Percentiles rank a stretch among this genome's conserved stretches.
These are phyloP conservation scores for Arthrobotrys pseudoclavata DNA, from an alignment of 2,329 filamentous ascomycete species.

Conservation along the genomic window DNA sequence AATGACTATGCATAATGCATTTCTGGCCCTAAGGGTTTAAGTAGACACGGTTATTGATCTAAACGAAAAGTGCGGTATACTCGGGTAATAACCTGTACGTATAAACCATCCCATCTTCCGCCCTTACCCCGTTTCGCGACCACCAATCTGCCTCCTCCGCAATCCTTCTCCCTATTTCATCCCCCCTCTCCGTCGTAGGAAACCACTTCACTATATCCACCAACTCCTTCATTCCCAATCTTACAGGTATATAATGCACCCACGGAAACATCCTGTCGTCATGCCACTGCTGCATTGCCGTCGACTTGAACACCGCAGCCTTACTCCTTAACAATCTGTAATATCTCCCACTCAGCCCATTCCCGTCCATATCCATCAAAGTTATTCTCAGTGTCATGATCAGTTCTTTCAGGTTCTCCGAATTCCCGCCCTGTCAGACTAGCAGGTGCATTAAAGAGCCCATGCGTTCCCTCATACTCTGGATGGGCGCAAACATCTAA, in stretches of 20 bases:
- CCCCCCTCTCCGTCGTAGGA: slow-evolving; percentile 68
- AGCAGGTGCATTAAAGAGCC: slow-evolving; percentile 68
- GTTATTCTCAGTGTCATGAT: slow-evolving; percentile 19
- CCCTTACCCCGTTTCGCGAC: slow-evolving; percentile 71
- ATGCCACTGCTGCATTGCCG: slow-evolving; percentile 72
- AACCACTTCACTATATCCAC: slow-evolving; percentile 70
- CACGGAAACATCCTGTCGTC: slow-evolving; percentile 72
- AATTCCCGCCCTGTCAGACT: slow-evolving; percentile 65
- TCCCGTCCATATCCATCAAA: slow-evolving; percentile 72
- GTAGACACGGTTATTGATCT: not conserved
- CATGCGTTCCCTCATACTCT: slow-evolving; percentile 68
- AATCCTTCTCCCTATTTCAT: slow-evolving; percentile 69
- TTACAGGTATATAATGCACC: slow-evolving; percentile 73
- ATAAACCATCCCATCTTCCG: slow-evolving; percentile 73
- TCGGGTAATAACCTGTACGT: slow-evolving; percentile 75
- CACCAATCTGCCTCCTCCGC: slow-evolving; percentile 72
- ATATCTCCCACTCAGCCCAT: slow-evolving; percentile 71
- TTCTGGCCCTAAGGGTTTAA: not conserved
- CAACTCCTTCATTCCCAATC: slow-evolving; percentile 69
- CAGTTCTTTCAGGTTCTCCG: slow-evolving; percentile 1
- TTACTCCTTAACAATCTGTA: slow-evolving; percentile 70
- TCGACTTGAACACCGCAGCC: slow-evolving; percentile 70
- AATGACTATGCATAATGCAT: not conserved
- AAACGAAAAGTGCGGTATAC: slow-evolving; percentile 64
- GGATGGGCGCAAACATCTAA: slow-evolving; percentile 68